Percentiles rank a stretch among this genome's conserved stretches.
These are phyloP conservation scores for Echium plantagineum DNA, from an alignment of 257 asterid genomes.

Conservation along the genomic window DNA sequence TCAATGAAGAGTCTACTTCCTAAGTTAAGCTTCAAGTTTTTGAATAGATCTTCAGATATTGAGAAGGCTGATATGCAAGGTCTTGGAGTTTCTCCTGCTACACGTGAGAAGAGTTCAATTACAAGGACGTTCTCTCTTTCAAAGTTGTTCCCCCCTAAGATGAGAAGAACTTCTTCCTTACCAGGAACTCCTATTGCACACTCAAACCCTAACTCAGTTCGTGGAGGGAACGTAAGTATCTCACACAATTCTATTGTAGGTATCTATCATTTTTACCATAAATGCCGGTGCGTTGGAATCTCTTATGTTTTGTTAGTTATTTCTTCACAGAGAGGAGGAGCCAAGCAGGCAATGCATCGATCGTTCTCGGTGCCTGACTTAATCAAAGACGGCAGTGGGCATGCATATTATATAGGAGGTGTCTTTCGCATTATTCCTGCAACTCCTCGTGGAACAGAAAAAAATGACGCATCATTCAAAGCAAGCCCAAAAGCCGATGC, in stretches of 20 bases:
- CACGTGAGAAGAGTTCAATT: conserved; percentile 34
- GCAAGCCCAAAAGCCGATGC: conserved; percentile 26
- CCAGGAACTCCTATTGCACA: conserved; percentile 60
- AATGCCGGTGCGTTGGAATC: conserved; percentile 7
- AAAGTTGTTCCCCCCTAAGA: conserved; percentile 44
- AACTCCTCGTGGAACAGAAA: conserved; percentile 40
- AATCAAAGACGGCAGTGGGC: conserved; percentile 47
- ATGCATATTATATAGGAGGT: conserved; percentile 39
- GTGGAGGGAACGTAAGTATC: conserved; percentile 33
- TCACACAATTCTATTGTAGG: conserved; percentile 40
- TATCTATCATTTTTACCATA: conserved; percentile 1
- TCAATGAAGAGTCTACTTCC: conserved; percentile 56
- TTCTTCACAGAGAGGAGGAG: conserved; percentile 46
- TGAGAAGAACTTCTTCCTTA: conserved; percentile 64
- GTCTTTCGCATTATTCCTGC: conserved; percentile 60
- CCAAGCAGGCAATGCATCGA: conserved; percentile 51
- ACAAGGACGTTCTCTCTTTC: conserved; percentile 55
- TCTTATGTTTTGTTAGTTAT: conserved; percentile 16
- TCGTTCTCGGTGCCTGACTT: conserved; percentile 79
- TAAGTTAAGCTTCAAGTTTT: conserved; percentile 63
- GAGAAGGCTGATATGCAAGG: conserved; percentile 69
- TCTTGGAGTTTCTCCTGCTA: conserved; percentile 45
- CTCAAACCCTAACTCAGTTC: conserved; percentile 76
- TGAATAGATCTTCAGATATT: conserved; percentile 47
- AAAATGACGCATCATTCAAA: conserved; percentile 20